Evolutionary conservation across 73 alveolate species (phyloP).

Genomic region (Loxodes magnus): DNA sequence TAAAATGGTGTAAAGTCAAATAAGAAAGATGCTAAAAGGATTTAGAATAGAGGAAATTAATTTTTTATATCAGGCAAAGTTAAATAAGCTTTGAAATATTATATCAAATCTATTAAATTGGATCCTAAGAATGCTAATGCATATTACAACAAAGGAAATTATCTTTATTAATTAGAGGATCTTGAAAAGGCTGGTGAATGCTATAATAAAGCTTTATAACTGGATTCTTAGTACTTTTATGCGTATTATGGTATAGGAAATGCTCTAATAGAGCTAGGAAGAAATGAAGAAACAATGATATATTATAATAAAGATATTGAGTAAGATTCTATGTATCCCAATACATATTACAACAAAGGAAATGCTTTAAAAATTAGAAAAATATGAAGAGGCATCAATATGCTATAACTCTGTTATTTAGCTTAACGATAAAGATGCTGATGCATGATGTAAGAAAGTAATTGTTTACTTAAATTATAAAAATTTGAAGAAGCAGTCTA

Average conservation of each 20-base stretch:
- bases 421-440: constrained; percentile 37
- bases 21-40: too few relatives aligned
- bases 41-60: too few relatives aligned
- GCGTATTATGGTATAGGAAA: neutral
- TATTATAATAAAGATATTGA: constrained; percentile 12
- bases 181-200: neutral
- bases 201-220: neutral
- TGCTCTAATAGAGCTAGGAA: neutral
- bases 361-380: constrained; percentile 36
- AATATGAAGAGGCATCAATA: constrained; percentile 44
- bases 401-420: constrained; percentile 34
- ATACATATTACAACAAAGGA: constrained; percentile 21
- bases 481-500: too few relatives aligned
- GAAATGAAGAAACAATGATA: constrained; percentile 4
- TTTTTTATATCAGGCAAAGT: too few relatives aligned
- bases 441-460: too few relatives aligned
- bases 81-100: too few relatives aligned
- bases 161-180: neutral
- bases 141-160: neutral
- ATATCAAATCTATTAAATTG: too few relatives aligned
- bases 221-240: too few relatives aligned
- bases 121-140: neutral
- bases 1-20: too few relatives aligned
- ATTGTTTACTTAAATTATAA: too few relatives aligned
- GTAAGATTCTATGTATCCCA: neutral